phyloP scores from a whole-genome alignment of 768 basidiomycete species.

The Pisolithus marmoratus region DNA sequence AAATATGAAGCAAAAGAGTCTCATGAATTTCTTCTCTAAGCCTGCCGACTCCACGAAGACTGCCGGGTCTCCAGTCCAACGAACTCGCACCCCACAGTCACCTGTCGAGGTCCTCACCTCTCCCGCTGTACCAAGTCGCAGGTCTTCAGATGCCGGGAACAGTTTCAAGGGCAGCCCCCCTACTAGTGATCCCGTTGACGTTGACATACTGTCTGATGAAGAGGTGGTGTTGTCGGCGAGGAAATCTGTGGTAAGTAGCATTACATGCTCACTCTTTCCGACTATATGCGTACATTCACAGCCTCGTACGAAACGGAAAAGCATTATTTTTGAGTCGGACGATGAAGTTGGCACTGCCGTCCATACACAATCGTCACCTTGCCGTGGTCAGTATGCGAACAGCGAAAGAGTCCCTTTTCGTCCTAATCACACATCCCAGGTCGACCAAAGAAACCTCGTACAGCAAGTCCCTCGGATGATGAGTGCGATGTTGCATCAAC shows the following conservation, averaged over 20 bases:
- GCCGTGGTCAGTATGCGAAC: slow-evolving; percentile 14
- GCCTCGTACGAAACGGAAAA: slow-evolving; percentile 59
- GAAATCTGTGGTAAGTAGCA: slow-evolving; percentile 28
- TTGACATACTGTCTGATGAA: slow-evolving; percentile 58
- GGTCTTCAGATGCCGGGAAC: slow-evolving; percentile 44
- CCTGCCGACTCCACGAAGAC: slow-evolving; percentile 10
- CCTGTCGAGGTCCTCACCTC: slow-evolving; percentile 30
- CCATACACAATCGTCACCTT: slow-evolving; percentile 19
- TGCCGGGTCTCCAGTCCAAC: slow-evolving; percentile 19
- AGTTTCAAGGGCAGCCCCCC: slow-evolving; percentile 60
- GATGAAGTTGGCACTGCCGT: slow-evolving; percentile 37
- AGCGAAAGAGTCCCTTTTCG: background rate
- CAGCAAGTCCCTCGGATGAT: slow-evolving; percentile 45
- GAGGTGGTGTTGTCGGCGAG: slow-evolving; percentile 37
- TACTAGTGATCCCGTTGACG: slow-evolving; percentile 71
- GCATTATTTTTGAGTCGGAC: slow-evolving; percentile 64
- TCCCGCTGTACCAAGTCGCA: slow-evolving; percentile 34
- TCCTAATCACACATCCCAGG: slow-evolving; percentile 25
- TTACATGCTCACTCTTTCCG: background rate
- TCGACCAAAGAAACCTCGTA: slow-evolving; percentile 56
- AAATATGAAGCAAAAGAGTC: slow-evolving; percentile 63
- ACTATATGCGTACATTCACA: slow-evolving; percentile 12
- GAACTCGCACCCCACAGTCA: slow-evolving; percentile 36
- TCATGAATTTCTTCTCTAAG: slow-evolving; percentile 62
- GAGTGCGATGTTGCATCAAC: slow-evolving; percentile 34